These are phyloP conservation scores for Jaapia argillacea DNA, from an alignment of 768 basidiomycete genomes.

Conservation along the genomic window DNA sequence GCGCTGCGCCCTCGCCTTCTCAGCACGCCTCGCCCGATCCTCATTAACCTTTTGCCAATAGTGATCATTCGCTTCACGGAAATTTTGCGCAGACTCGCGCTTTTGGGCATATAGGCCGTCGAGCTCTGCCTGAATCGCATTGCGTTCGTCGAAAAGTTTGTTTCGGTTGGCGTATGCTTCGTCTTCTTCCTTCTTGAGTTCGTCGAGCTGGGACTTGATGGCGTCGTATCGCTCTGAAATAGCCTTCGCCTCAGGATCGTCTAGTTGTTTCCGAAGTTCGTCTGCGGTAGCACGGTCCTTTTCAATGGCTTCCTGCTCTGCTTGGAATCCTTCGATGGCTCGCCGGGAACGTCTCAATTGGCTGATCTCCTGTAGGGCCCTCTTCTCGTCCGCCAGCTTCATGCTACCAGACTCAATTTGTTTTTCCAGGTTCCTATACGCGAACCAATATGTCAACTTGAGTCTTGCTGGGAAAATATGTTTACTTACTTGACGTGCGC, in stretches of 20 bases:
- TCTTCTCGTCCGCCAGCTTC: conserved; percentile 93
- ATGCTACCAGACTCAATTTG: conserved; percentile 88
- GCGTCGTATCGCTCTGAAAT: conserved; percentile 71
- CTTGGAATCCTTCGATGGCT: conserved; percentile 72
- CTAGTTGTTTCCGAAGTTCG: conserved; percentile 71
- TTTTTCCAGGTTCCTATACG: conserved; percentile 64
- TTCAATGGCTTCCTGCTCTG: conserved; percentile 74
- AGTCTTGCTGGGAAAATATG: background rate
- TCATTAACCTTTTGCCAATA: conserved; percentile 82
- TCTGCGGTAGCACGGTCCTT: conserved; percentile 66
- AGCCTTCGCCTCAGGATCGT: conserved; percentile 85
- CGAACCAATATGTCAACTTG: conserved; percentile 2
- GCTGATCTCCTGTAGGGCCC: conserved; percentile 85
- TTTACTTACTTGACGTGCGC: conserved; percentile 65
- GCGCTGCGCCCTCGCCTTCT: conserved; percentile 64
- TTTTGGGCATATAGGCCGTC: conserved; percentile 67
- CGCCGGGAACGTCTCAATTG: conserved; percentile 61
- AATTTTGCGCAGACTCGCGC: conserved; percentile 59
- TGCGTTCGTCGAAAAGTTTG: conserved; percentile 85
- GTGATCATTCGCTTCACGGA: conserved; percentile 76
- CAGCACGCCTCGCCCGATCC: conserved; percentile 77
- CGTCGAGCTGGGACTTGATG: conserved; percentile 79
- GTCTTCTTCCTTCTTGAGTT: conserved; percentile 78
- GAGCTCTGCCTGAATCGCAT: conserved; percentile 55
- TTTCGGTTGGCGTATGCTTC: conserved; percentile 71